phyloP scores from a whole-genome alignment of 768 basidiomycete genomes.

The Chalciporus piperatus region DNA sequence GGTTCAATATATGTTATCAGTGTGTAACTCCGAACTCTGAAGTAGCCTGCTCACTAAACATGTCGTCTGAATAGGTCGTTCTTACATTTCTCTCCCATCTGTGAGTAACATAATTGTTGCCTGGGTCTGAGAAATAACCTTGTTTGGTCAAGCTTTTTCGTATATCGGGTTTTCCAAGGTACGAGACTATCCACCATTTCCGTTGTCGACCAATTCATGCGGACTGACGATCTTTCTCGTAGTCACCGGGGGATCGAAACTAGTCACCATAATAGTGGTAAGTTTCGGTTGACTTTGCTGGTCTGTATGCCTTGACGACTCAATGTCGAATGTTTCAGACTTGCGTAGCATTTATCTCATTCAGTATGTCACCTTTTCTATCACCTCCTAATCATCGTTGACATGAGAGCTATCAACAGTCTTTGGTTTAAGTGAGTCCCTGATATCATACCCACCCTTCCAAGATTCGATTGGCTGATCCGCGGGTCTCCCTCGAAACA shows the following conservation, averaged over 20 bases:
- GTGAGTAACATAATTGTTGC: constrained; percentile 11
- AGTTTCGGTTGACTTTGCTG: background rate
- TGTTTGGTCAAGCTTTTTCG: constrained; percentile 22
- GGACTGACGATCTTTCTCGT: background rate
- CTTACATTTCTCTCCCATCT: constrained; percentile 26
- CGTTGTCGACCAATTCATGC: background rate
- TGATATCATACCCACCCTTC: background rate
- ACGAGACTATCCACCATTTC: background rate
- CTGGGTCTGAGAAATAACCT: background rate
- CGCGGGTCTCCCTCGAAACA: background rate
- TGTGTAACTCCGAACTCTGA: background rate
- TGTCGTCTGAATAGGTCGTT: constrained; percentile 15
- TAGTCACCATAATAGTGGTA: constrained; percentile 17
- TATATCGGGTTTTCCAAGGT: constrained; percentile 25
- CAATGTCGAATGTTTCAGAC: constrained; percentile 9
- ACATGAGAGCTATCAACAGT: constrained; percentile 15
- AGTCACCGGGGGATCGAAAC: constrained; percentile 23
- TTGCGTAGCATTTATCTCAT: constrained; percentile 15
- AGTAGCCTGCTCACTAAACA: background rate
- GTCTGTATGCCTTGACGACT: background rate
- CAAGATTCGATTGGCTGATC: background rate
- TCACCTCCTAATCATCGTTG: constrained; percentile 3
- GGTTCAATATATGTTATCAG: constrained; percentile 27
- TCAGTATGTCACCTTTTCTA: constrained; percentile 18
- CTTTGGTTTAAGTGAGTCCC: constrained; percentile 28